Percentiles rank a stretch among this genome's conserved stretches.
Evolutionary conservation across 768 basidiomycete species (phyloP).

Genomic region (Suillus brevipes): DNA sequence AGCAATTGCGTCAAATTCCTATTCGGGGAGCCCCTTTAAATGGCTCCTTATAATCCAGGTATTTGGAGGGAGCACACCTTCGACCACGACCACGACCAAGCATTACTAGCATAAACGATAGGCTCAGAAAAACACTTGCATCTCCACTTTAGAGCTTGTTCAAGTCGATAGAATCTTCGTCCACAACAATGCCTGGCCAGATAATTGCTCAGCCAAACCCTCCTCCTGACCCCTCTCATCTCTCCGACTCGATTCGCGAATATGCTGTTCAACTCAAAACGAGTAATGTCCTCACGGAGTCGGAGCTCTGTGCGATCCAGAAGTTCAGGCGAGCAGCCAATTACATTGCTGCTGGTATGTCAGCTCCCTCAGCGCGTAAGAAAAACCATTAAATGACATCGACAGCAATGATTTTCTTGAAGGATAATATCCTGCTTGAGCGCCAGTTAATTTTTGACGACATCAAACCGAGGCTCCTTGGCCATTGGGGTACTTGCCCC

Average conservation of each 20-base stretch:
- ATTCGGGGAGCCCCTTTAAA: not conserved
- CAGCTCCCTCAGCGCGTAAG: not conserved
- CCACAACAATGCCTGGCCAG: conserved; percentile 55
- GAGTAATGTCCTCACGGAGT: conserved; percentile 44
- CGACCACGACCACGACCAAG: not conserved
- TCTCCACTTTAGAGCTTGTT: not conserved
- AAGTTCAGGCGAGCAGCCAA: conserved; percentile 62
- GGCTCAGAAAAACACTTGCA: not conserved
- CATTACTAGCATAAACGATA: not conserved
- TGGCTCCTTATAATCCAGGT: not conserved
- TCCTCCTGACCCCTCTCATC: conserved; percentile 64
- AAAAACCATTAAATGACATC: conserved; percentile 7
- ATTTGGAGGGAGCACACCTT: not conserved
- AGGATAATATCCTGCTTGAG: conserved; percentile 67
- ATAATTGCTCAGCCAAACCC: conserved; percentile 61
- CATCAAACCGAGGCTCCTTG: conserved; percentile 80
- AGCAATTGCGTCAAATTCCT: not conserved
- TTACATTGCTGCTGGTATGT: conserved; percentile 69
- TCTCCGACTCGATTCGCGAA: conserved; percentile 58
- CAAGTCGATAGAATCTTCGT: not conserved
- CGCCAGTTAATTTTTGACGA: conserved; percentile 58
- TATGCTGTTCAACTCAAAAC: conserved; percentile 49
- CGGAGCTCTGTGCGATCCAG: conserved; percentile 53
- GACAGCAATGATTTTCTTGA: conserved; percentile 83
- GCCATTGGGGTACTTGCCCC: conserved; percentile 85